Evolutionary conservation across 169 alveolate species (phyloP).

Genomic region (Cryptosporidium xiaoi): DNA sequence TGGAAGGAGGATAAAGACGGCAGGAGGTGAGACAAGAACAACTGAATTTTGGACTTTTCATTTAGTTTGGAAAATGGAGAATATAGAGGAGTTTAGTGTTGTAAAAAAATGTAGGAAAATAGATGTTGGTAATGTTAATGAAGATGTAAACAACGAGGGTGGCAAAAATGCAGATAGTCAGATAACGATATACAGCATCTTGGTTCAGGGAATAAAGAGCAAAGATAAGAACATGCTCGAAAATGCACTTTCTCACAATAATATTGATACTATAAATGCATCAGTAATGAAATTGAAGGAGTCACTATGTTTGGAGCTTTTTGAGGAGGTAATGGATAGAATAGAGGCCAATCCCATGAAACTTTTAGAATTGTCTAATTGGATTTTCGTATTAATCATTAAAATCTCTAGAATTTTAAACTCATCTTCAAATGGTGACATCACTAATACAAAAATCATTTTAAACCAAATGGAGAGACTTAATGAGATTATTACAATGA

Average conservation of each 20-base stretch:
- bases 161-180: neutral
- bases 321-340: constrained; percentile 58
- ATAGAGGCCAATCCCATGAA: constrained; percentile 61
- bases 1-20: too few species aligned
- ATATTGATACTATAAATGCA: constrained; percentile 2
- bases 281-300: constrained; percentile 14
- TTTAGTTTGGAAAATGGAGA: too few species aligned
- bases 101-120: neutral
- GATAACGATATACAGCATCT: constrained; percentile 33
- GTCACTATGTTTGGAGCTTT: constrained; percentile 23
- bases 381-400: constrained; percentile 20
- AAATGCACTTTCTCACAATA: constrained; percentile 39
- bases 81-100: neutral
- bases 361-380: constrained; percentile 37
- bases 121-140: neutral
- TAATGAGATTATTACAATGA: constrained; percentile 42
- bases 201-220: constrained; percentile 54
- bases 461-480: constrained; percentile 50
- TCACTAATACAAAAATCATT: neutral
- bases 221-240: constrained; percentile 59
- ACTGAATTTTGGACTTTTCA: too few species aligned
- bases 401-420: neutral
- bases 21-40: too few species aligned
- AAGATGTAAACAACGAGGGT: neutral
- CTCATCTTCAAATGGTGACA: constrained; percentile 1